Conservation (phyloP, 2,329 filamentous ascomycete genomes). For the Trichoderma polysporum region DNA sequence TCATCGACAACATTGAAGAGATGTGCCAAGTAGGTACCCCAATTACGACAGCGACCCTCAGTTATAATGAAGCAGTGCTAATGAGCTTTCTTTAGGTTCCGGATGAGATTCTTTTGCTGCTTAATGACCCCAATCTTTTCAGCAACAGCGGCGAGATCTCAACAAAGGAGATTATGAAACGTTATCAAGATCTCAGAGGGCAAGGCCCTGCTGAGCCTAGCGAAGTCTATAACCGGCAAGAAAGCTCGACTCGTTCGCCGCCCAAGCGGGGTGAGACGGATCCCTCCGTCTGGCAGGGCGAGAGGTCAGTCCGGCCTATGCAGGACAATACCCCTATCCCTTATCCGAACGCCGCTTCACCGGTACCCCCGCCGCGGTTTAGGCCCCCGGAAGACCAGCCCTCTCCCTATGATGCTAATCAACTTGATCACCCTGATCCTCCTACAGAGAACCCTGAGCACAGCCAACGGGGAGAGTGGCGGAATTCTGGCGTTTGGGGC, state of each 20-base stretch:
- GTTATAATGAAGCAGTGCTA: slow-evolving; percentile 26
- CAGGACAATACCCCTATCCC: slow-evolving; percentile 52
- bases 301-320: slow-evolving; percentile 79
- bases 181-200: slow-evolving; percentile 76
- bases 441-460: slow-evolving; percentile 42
- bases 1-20: slow-evolving; percentile 91
- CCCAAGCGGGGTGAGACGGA: slow-evolving; percentile 80
- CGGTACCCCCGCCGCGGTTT: slow-evolving; percentile 54
- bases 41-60: not conserved
- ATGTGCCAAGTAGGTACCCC: slow-evolving; percentile 84
- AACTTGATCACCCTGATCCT: slow-evolving; percentile 47
- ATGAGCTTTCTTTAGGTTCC: slow-evolving; percentile 66
- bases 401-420: slow-evolving; percentile 44
- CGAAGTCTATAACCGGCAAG: slow-evolving; percentile 57
- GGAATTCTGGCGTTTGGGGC: slow-evolving; percentile 53
- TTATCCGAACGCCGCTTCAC: slow-evolving; percentile 40
- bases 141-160: slow-evolving; percentile 83
- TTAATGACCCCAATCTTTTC: slow-evolving; percentile 81
- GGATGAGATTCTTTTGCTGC: slow-evolving; percentile 81
- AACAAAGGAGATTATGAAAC: slow-evolving; percentile 93
- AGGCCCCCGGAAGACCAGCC: slow-evolving; percentile 48
- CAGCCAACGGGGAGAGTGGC: slow-evolving; percentile 54
- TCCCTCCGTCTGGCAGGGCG: slow-evolving; percentile 77
- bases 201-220: slow-evolving; percentile 60
- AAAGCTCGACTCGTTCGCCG: slow-evolving; percentile 55